Percentiles rank a stretch among this genome's conserved stretches.
Conservation (phyloP, 2,329 filamentous ascomycete species). For the Sclerotinia glacialis region DNA sequence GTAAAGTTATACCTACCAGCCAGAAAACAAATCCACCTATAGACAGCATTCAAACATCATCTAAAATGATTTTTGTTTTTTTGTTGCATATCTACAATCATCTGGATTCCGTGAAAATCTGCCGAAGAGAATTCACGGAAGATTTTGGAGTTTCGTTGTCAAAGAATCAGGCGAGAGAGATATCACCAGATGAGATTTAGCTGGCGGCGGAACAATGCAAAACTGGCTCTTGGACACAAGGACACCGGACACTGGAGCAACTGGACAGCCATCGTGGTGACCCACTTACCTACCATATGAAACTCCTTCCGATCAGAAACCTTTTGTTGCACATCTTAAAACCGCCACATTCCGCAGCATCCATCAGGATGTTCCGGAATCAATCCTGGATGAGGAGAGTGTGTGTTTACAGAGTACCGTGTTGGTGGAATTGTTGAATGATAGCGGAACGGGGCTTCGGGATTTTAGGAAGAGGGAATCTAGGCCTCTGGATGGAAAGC, state of each 20-base stretch:
- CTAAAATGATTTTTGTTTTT: not conserved
- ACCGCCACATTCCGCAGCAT: slow-evolving; percentile 16
- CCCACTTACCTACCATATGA: not conserved
- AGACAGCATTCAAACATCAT: not conserved
- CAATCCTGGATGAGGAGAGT: not conserved
- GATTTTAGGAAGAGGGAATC: not conserved
- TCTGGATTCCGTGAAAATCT: slow-evolving; percentile 2
- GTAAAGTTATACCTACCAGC: not conserved
- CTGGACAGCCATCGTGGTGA: too few species aligned
- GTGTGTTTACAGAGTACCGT: not conserved
- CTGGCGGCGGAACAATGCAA: not conserved
- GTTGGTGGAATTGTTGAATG: not conserved
- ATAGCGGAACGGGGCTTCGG: not conserved
- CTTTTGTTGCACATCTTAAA: slow-evolving; percentile 12
- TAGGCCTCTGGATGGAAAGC: not conserved
- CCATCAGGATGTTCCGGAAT: not conserved
- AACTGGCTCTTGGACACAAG: not conserved
- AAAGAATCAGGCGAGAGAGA: slow-evolving; percentile 1
- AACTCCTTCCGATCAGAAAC: not conserved
- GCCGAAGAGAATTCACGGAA: not conserved
- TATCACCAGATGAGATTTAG: not conserved
- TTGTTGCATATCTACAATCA: slow-evolving; percentile 11
- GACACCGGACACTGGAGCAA: too few species aligned
- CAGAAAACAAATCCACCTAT: slow-evolving; percentile 15
- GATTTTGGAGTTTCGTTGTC: not conserved